A percentile compares a stretch with the other conserved stretches of the same genome.
These are phyloP conservation scores for Erucastrum elatum DNA, from an alignment of 345 rosid species.

Conservation along the genomic window DNA sequence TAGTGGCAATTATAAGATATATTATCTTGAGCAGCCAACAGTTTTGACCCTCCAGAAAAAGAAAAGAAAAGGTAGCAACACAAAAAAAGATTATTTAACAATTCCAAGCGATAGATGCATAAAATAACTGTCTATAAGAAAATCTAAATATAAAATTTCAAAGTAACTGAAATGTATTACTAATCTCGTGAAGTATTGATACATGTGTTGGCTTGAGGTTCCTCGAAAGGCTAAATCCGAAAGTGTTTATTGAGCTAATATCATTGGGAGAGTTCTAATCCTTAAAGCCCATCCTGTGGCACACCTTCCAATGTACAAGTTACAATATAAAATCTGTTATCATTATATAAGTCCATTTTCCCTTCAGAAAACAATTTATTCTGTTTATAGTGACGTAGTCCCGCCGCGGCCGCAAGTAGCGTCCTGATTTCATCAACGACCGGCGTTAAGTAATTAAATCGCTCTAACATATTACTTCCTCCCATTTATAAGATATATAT, in stretches of 20 bases:
- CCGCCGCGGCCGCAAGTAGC: slow-evolving; percentile 20
- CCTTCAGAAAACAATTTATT: slow-evolving; percentile 8
- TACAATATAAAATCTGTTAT: slow-evolving; percentile 7
- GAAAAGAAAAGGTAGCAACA: background rate
- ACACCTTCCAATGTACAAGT: slow-evolving; percentile 35
- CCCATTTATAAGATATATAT: background rate
- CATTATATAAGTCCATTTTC: background rate
- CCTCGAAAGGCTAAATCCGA: slow-evolving; percentile 2
- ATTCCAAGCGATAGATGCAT: background rate
- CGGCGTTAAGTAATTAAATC: slow-evolving; percentile 4
- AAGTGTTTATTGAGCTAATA: slow-evolving; percentile 24
- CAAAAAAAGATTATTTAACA: background rate
- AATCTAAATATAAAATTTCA: background rate
- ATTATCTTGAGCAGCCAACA: background rate
- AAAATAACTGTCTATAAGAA: background rate
- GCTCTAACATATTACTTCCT: background rate
- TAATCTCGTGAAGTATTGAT: background rate
- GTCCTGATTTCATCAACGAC: slow-evolving; percentile 27
- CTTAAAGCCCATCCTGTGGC: slow-evolving; percentile 34
- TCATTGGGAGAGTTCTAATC: background rate
- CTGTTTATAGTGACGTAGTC: slow-evolving; percentile 18
- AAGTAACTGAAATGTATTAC: background rate
- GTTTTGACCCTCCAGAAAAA: background rate
- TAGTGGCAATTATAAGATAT: background rate
- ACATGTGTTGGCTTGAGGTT: slow-evolving; percentile 17